These are phyloP conservation scores for Tubosaeta sp. DNA, from an alignment of 768 basidiomycete species.

Conservation along the genomic window DNA sequence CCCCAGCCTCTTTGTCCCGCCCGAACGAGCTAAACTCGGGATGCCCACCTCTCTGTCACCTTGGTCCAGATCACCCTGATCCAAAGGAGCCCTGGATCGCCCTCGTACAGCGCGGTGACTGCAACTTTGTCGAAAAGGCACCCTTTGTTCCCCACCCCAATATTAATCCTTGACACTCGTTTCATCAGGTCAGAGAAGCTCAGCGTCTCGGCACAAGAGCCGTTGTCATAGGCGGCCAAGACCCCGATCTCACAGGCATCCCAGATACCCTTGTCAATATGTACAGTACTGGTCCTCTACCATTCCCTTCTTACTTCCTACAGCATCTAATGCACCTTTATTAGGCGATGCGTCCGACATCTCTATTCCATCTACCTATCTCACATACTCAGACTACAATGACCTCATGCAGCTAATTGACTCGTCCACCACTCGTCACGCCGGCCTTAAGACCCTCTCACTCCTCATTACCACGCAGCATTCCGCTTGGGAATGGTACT, in stretches of 20 bases:
- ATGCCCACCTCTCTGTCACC: conserved; percentile 65
- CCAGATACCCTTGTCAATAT: conserved; percentile 83
- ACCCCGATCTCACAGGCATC: conserved; percentile 58
- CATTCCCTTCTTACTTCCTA: conserved; percentile 25
- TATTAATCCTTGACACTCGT: background rate
- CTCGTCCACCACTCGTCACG: conserved; percentile 74
- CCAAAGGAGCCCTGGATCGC: conserved; percentile 81
- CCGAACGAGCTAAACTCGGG: conserved; percentile 42
- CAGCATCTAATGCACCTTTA: conserved; percentile 3
- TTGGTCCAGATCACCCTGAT: conserved; percentile 52
- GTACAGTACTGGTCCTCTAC: conserved; percentile 80
- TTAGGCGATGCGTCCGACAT: conserved; percentile 85
- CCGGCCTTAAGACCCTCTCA: conserved; percentile 70
- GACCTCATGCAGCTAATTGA: conserved; percentile 65
- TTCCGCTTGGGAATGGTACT: conserved; percentile 91
- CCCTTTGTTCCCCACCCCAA: conserved; percentile 31
- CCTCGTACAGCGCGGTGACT: conserved; percentile 82
- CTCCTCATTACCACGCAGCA: conserved; percentile 75
- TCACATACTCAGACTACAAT: conserved; percentile 78
- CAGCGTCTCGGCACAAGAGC: conserved; percentile 74
- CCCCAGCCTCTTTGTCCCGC: conserved; percentile 3
- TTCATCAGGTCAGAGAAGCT: conserved; percentile 48
- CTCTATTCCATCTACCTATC: conserved; percentile 80
- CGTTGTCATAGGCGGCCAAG: conserved; percentile 87
- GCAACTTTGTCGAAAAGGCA: conserved; percentile 88